Evolutionary conservation across 345 rosid genomes (phyloP).

Genomic region (Ceriops decandra): DNA sequence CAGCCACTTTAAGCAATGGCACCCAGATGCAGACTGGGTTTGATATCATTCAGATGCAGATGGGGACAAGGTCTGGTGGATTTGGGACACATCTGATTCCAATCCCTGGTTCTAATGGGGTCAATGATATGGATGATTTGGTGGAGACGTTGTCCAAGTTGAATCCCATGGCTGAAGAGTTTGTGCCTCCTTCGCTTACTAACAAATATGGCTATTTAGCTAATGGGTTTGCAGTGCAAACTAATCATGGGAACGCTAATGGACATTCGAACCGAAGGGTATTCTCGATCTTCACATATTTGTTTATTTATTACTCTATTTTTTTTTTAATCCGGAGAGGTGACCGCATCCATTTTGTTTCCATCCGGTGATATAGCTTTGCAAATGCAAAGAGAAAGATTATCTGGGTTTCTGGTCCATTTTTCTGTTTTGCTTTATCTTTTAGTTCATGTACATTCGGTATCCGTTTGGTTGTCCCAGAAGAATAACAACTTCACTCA

Average conservation of each 20-base stretch:
- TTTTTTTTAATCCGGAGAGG: neutral
- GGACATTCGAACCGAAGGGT: constrained; percentile 70
- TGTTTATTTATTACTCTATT: neutral
- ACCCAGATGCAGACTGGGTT: constrained; percentile 37
- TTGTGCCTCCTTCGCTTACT: constrained; percentile 78
- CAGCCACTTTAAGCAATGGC: constrained; percentile 23
- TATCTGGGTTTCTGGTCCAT: neutral
- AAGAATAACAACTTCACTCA: constrained; percentile 62
- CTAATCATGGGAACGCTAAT: constrained; percentile 45
- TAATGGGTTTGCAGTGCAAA: constrained; percentile 47
- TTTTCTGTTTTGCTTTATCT: neutral
- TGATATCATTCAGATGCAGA: constrained; percentile 23
- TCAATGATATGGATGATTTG: constrained; percentile 64
- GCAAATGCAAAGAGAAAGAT: neutral
- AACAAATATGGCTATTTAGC: constrained; percentile 35
- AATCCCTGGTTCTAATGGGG: no score
- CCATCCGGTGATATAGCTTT: neutral
- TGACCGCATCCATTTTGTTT: neutral
- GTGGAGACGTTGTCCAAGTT: constrained; percentile 78
- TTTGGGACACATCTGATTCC: constrained; percentile 18
- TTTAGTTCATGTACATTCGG: neutral
- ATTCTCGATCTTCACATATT: constrained; percentile 9
- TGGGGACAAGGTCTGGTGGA: constrained; percentile 28
- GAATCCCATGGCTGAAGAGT: constrained; percentile 95
- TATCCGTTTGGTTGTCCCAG: constrained; percentile 32